Base-by-base conservation (phyloP, 805 yeast genomes). In the Saccharomycopsis sp. region DNA sequence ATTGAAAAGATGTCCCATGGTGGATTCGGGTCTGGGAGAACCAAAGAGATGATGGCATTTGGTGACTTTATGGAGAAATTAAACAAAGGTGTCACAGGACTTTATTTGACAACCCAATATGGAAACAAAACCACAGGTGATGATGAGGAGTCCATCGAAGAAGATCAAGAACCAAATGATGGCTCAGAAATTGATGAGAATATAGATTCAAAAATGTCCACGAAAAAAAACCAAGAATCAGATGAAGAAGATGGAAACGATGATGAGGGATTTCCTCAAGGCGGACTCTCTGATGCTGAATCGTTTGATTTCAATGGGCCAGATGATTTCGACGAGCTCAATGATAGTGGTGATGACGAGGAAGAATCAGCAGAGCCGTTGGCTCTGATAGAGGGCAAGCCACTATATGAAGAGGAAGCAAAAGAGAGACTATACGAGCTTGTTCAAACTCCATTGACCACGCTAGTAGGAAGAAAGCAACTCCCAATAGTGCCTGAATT, bases 101-200 rank as follows among this genome's bases (percentile, higher is more conserved):
- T 79, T 57, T 86, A 87, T 62, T 71, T 86, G 66, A 87, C 91
- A 0, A 87, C 91, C 0, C 91, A 87, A 63, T 87, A 87, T 64
- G 70, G 68, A 24, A 67, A 66, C 56, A 68, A 67, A 24, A 71
- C 67, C 18, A 69, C 64, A 2, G 62, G 62, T 24, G 65, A 62
- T 16, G 67, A 62, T 15, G 62, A 52, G 2, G 50, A 20, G 14
- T 18, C 20, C 34, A 5, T 21, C 12, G 53, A 29, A 16, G 54
- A 48, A 20, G 59, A 46, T 18, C 41, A 37, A 16, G 60, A 47
- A 9, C 7, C 24, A n/a, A 46, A 24, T 8, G n/a, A 40, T 4
- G 51, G 21, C 14, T 21, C 12, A 2, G 58, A 41, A 7, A 50
- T 18, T 1, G 80, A 79, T 16, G 75, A 70, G 40, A 68, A 73